These are phyloP conservation scores for Candida sonorensis DNA, from an alignment of 805 yeast genomes.

Conservation along the genomic window DNA sequence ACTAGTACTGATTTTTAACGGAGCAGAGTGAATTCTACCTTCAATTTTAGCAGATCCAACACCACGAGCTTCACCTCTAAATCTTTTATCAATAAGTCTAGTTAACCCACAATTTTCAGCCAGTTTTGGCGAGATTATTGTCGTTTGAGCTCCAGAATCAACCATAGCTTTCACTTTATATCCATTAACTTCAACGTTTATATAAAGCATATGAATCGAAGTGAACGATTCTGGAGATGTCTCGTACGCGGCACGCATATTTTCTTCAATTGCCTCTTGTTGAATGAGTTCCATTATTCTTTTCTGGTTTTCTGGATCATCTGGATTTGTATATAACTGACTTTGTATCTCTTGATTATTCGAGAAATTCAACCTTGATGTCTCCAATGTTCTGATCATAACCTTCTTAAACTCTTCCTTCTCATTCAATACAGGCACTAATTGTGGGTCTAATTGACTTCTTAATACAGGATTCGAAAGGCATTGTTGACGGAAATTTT, in stretches of 20 bases:
- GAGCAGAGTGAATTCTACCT: constrained; percentile 87
- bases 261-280: constrained; percentile 72
- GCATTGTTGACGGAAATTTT: constrained; percentile 42
- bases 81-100: constrained; percentile 72
- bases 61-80: constrained; percentile 79
- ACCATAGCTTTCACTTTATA: constrained; percentile 84
- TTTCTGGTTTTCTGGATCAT: constrained; percentile 60
- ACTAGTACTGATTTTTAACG: constrained; percentile 65
- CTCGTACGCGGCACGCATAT: constrained; percentile 73
- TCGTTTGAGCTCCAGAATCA: constrained; percentile 92
- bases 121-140: constrained; percentile 71
- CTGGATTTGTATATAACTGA: constrained; percentile 56
- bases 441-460: constrained; percentile 21
- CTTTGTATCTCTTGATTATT: constrained; percentile 34
- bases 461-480: constrained; percentile 32
- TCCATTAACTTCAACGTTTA: constrained; percentile 73
- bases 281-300: constrained; percentile 61
- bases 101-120: constrained; percentile 69
- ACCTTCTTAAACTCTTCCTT: constrained; percentile 24
- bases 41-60: constrained; percentile 76
- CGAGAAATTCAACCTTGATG: constrained; percentile 5
- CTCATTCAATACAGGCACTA: constrained; percentile 12
- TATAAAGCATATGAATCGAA: constrained; percentile 75
- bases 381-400: constrained; percentile 28
- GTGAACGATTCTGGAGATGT: constrained; percentile 88